Conservation (phyloP, 306 rosid species). For the Psophocarpus tetragonolobus region DNA sequence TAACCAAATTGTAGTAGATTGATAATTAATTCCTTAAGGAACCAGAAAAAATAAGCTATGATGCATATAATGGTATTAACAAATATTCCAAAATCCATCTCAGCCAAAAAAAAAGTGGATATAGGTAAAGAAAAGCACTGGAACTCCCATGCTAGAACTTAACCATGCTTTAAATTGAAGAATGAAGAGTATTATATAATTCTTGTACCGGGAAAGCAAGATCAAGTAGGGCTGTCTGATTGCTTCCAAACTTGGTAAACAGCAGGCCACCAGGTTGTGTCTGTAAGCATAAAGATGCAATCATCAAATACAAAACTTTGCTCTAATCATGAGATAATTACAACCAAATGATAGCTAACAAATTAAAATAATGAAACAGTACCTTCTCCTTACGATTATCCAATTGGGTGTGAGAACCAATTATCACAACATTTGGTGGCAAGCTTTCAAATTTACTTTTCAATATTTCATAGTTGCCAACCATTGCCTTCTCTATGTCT, state of each 20-base stretch:
- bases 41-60: neutral
- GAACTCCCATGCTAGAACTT: conserved; percentile 12
- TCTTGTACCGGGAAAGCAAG: conserved; percentile 89
- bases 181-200: neutral
- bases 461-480: conserved; percentile 64
- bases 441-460: conserved; percentile 72
- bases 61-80: neutral
- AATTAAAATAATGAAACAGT: conserved; percentile 30
- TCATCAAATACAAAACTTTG: conserved; percentile 22
- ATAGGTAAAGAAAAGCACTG: conserved; percentile 1
- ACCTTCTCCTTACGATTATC: conserved; percentile 93
- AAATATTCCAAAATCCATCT: conserved; percentile 14
- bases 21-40: conserved; percentile 5
- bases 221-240: conserved; percentile 93
- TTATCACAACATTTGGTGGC: conserved; percentile 77
- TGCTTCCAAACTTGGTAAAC: conserved; percentile 88
- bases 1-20: conserved; percentile 19
- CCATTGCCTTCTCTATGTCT: conserved; percentile 83
- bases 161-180: neutral
- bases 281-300: conserved; percentile 45
- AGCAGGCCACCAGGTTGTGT: conserved; percentile 80
- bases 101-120: neutral
- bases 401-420: conserved; percentile 87
- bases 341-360: conserved; percentile 16
- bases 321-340: neutral